Conservation (phyloP, 176 grass and related monocot genomes). For the Musa itinerans region DNA sequence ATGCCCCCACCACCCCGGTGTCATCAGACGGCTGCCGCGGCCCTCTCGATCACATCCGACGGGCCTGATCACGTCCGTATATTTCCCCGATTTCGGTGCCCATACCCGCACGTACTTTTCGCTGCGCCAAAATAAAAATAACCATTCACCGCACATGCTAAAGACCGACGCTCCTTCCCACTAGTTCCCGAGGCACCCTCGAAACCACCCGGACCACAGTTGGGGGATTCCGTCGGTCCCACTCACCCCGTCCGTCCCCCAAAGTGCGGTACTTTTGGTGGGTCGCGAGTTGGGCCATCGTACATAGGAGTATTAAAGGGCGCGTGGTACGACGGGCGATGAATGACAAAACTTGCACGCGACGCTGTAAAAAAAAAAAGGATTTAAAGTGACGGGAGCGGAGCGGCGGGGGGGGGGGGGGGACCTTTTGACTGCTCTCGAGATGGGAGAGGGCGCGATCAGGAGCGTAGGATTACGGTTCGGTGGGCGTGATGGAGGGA, state of each 20-base stretch:
- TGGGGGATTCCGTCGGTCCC: no score
- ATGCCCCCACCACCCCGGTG: background rate
- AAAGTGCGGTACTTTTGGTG: background rate
- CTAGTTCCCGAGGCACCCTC: no score
- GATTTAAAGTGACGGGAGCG: background rate
- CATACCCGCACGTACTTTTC: no score
- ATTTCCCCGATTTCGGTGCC: no score
- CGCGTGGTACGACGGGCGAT: background rate
- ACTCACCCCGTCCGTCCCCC: no score
- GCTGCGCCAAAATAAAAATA: no score
- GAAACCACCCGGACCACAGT: no score
- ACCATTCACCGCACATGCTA: no score
- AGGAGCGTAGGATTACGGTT: no score
- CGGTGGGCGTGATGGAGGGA: background rate
- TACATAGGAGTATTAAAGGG: background rate
- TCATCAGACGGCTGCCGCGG: background rate
- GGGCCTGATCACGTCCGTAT: background rate
- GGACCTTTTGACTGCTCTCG: background rate
- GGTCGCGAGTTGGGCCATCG: background rate
- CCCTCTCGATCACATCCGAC: background rate
- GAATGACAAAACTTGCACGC: constrained; percentile 4
- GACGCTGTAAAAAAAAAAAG: background rate
- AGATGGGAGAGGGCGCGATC: background rate
- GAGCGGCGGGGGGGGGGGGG: no score
- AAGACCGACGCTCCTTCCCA: no score